These are phyloP conservation scores for Aspergillus olivimuriae DNA, from an alignment of 495 filamentous ascomycete species.

Conservation along the genomic window DNA sequence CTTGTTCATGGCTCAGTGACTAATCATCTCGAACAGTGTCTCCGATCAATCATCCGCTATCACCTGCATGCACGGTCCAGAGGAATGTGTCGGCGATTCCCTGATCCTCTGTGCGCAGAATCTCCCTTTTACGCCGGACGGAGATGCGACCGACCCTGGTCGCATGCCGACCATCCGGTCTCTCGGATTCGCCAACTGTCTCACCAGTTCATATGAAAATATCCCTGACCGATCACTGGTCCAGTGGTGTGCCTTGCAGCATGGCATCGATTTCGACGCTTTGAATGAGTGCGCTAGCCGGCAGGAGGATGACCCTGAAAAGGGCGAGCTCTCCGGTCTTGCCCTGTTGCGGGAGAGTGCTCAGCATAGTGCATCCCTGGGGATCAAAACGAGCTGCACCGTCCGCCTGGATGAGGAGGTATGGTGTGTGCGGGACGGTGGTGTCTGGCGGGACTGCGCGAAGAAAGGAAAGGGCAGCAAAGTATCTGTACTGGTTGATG, in stretches of 20 bases:
- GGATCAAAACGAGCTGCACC: conserved; percentile 81
- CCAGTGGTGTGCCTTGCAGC: conserved; percentile 79
- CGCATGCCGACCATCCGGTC: conserved; percentile 72
- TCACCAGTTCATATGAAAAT: conserved; percentile 60
- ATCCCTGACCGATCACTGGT: conserved; percentile 73
- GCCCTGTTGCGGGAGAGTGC: conserved; percentile 72
- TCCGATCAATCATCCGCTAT: conserved; percentile 34
- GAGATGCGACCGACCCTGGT: not conserved
- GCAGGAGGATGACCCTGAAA: conserved; percentile 40
- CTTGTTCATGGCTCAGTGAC: not conserved
- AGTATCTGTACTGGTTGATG: conserved; percentile 65
- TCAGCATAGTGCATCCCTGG: conserved; percentile 56
- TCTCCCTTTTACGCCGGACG: conserved; percentile 39
- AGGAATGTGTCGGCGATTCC: conserved; percentile 91
- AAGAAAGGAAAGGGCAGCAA: conserved; percentile 47
- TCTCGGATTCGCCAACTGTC: conserved; percentile 86
- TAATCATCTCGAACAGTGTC: conserved; percentile 18
- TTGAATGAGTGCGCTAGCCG: conserved; percentile 70
- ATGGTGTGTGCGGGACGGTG: conserved; percentile 79
- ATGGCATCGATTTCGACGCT: conserved; percentile 76
- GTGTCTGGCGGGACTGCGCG: conserved; percentile 74
- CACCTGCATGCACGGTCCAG: conserved; percentile 77
- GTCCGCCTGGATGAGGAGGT: conserved; percentile 69
- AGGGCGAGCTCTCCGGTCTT: conserved; percentile 53
- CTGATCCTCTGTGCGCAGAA: conserved; percentile 83